phyloP scores from a whole-genome alignment of 805 yeast species.

The Yamadazyma ubonensis region DNA sequence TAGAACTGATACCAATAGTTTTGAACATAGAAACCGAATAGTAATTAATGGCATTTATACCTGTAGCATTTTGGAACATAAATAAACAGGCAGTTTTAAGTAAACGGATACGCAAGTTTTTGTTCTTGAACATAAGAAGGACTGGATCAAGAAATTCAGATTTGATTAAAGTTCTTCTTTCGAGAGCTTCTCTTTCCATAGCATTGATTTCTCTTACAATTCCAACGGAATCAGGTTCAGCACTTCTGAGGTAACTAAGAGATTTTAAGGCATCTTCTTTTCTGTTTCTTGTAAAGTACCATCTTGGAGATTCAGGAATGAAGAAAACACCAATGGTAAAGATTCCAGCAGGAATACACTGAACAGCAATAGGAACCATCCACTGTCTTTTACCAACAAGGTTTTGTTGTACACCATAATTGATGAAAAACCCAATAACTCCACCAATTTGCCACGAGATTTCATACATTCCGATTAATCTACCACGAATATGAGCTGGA shows the following conservation, averaged over 20 bases:
- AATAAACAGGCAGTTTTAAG: conserved; percentile 38
- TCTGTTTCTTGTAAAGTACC: conserved; percentile 36
- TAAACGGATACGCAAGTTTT: conserved; percentile 33
- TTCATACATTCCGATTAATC: conserved; percentile 47
- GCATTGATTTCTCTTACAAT: conserved; percentile 38
- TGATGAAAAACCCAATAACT: conserved; percentile 49
- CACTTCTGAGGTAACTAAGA: conserved; percentile 38
- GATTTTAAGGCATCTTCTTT: conserved; percentile 32
- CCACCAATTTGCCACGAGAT: conserved; percentile 52
- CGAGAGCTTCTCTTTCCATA: conserved; percentile 24
- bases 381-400: conserved; percentile 42
- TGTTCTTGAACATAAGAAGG: conserved; percentile 29
- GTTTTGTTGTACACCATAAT: conserved; percentile 42
- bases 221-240: conserved; percentile 39
- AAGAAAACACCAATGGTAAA: conserved; percentile 39
- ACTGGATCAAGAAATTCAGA: conserved; percentile 42
- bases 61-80: conserved; percentile 46
- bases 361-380: conserved; percentile 49
- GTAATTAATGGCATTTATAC: conserved; percentile 51
- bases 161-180: conserved; percentile 30
- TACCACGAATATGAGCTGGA: conserved; percentile 47
- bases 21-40: conserved; percentile 53
- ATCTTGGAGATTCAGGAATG: conserved; percentile 48
- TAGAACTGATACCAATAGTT: conserved; percentile 48
- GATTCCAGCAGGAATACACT: conserved; percentile 44